These are phyloP conservation scores for Phytophthora agathidicida DNA, from an alignment of 352 stramenopile species.

Conservation along the genomic window DNA sequence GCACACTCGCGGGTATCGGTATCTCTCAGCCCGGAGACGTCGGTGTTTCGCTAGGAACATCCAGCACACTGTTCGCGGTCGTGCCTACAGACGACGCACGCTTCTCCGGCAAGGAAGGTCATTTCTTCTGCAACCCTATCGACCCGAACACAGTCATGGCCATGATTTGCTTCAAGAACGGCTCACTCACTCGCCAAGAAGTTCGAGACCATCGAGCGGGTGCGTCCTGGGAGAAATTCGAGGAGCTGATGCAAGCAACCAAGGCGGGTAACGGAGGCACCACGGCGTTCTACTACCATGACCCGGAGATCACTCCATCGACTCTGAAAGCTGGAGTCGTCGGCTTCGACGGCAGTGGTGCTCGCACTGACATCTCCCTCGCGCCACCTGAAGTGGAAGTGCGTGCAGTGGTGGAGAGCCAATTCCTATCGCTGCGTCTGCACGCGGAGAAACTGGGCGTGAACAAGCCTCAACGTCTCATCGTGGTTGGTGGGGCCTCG, in stretches of 20 bases:
- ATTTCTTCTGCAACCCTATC: conserved; percentile 86
- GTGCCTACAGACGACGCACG: conserved; percentile 47
- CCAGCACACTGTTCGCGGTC: conserved; percentile 66
- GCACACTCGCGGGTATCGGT: conserved; percentile 70
- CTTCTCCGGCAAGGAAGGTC: conserved; percentile 67
- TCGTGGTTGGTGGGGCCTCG: conserved; percentile 66
- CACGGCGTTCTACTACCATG: conserved; percentile 65
- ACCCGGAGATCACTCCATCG: conserved; percentile 73
- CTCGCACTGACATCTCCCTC: conserved; percentile 18
- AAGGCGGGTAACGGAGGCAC: conserved; percentile 49
- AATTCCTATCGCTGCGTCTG: conserved; percentile 64
- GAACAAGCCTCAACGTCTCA: conserved; percentile 51
- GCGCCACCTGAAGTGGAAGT: conserved; percentile 40
- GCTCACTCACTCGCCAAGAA: conserved; percentile 71
- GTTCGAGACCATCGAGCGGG: conserved; percentile 49
- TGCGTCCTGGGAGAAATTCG: conserved; percentile 61
- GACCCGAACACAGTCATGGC: conserved; percentile 75
- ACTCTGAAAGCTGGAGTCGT: conserved; percentile 51
- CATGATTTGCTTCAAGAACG: conserved; percentile 92
- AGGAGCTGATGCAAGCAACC: conserved; percentile 46
- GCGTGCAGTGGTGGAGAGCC: conserved; percentile 68
- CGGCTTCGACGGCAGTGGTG: conserved; percentile 43
- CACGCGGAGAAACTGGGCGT: conserved; percentile 65
- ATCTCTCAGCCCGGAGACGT: conserved; percentile 61
- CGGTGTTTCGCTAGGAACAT: conserved; percentile 69